phyloP scores from a whole-genome alignment of 2,329 filamentous ascomycete species.

The Phyllosticta paracitricarpa region DNA sequence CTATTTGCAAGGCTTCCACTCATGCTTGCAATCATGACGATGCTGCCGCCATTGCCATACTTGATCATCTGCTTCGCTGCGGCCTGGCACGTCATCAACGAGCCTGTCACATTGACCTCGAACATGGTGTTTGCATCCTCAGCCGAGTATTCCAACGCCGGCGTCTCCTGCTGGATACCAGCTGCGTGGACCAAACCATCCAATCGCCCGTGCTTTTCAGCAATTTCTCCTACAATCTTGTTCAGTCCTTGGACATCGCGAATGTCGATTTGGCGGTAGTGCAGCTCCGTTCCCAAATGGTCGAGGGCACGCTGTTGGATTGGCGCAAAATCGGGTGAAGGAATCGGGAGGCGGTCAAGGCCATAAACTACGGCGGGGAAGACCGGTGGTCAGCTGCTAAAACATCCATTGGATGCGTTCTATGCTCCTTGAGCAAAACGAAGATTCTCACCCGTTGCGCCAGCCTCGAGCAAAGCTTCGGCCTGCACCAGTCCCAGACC shows the following conservation, averaged over 20 bases:
- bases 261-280: conserved; percentile 74
- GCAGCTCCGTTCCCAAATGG: conserved; percentile 56
- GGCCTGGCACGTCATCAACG: conserved; percentile 55
- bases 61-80: conserved; percentile 54
- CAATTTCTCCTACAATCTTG: conserved; percentile 57
- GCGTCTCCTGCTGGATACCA: conserved; percentile 72
- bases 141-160: conserved; percentile 66
- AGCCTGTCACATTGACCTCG: conserved; percentile 51
- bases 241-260: conserved; percentile 61
- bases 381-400: background rate
- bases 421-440: background rate
- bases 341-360: conserved; percentile 51
- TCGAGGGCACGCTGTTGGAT: conserved; percentile 52
- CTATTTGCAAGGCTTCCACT: conserved; percentile 51
- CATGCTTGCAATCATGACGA: conserved; percentile 55
- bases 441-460: conserved; percentile 47
- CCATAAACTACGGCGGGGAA: conserved; percentile 46
- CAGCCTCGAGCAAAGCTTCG: conserved; percentile 64
- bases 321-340: conserved; percentile 52
- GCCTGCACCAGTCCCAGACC: conserved; percentile 66
- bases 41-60: conserved; percentile 49
- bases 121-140: conserved; percentile 55
- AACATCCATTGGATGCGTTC: background rate
- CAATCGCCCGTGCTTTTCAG: conserved; percentile 57
- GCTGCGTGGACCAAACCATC: conserved; percentile 71